Conservation (phyloP, 371 early-diverging fungal genomes). For the Rhizopus arrhizus region DNA sequence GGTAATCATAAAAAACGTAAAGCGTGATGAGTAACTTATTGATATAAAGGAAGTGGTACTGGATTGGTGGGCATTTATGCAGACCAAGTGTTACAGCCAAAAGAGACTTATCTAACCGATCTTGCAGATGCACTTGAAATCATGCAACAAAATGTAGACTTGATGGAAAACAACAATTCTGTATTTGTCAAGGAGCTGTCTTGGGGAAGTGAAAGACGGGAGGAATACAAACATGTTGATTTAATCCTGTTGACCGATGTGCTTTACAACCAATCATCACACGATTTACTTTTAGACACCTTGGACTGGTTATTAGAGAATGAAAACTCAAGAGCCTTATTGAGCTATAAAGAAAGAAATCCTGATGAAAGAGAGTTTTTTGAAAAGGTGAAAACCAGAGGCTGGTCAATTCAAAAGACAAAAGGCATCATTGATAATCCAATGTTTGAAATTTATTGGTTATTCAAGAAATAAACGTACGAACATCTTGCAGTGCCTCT, state of each 20-base stretch:
- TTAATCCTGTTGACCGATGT: constrained; percentile 47
- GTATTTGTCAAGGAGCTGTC: constrained; percentile 27
- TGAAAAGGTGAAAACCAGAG: constrained; percentile 28
- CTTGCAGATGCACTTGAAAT: constrained; percentile 40
- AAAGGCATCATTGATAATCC: constrained; percentile 14
- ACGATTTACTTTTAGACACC: constrained; percentile 43
- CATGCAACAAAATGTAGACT: constrained; percentile 36
- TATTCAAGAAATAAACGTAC: constrained; percentile 15
- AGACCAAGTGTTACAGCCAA: constrained; percentile 30
- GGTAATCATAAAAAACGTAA: constrained; percentile 15
- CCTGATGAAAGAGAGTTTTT: constrained; percentile 50
- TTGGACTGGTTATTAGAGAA: constrained; percentile 31
- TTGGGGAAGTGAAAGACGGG: constrained; percentile 32
- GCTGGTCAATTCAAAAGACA: constrained; percentile 13
- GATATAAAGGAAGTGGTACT: constrained; percentile 46
- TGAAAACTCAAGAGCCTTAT: constrained; percentile 24
- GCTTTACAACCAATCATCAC: constrained; percentile 47
- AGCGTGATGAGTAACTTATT: not conserved
- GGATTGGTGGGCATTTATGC: constrained; percentile 49
- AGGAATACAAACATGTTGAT: constrained; percentile 25
- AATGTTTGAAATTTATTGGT: constrained; percentile 40
- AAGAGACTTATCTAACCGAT: constrained; percentile 44
- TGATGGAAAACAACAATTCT: constrained; percentile 5
- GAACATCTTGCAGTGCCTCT: constrained; percentile 18
- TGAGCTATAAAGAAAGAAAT: constrained; percentile 46